Percentiles rank a stretch among this genome's conserved stretches.
phyloP scores from a whole-genome alignment of 202 grass and related monocot genomes.

The Tripidium arundinaceum region DNA sequence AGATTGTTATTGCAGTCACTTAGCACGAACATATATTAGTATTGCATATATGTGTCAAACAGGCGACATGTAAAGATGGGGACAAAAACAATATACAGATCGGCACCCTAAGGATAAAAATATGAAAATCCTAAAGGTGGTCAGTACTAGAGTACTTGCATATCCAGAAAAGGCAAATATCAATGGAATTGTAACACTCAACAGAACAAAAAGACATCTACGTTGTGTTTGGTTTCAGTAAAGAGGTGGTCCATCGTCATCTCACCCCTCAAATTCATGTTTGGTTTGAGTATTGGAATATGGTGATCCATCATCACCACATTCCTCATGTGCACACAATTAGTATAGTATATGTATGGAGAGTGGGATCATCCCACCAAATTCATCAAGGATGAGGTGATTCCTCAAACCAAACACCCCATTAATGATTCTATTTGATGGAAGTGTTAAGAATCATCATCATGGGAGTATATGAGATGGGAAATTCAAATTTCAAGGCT shows the following conservation, averaged over 20 bases:
- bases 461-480: not conserved
- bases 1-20: constrained; percentile 27
- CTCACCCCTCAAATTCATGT: not conserved
- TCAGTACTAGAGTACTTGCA: constrained; percentile 2
- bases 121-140: not conserved
- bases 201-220: not conserved
- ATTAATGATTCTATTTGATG: not conserved
- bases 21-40: constrained; percentile 13
- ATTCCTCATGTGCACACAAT: not conserved
- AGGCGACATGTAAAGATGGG: not conserved
- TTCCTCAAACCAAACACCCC: not conserved
- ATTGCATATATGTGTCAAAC: constrained; percentile 16
- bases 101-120: not conserved
- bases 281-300: not conserved
- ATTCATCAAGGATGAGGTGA: not conserved
- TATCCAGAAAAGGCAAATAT: not conserved
- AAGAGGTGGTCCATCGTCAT: not conserved
- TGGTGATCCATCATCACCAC: not conserved
- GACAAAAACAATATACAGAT: not conserved
- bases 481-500: constrained; percentile 3
- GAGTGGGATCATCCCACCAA: not conserved
- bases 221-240: not conserved
- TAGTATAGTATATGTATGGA: not conserved
- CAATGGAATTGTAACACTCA: constrained; percentile 6
- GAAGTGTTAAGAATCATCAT: not conserved